phyloP scores from a whole-genome alignment of 768 basidiomycete genomes.

The Mycena floridula region DNA sequence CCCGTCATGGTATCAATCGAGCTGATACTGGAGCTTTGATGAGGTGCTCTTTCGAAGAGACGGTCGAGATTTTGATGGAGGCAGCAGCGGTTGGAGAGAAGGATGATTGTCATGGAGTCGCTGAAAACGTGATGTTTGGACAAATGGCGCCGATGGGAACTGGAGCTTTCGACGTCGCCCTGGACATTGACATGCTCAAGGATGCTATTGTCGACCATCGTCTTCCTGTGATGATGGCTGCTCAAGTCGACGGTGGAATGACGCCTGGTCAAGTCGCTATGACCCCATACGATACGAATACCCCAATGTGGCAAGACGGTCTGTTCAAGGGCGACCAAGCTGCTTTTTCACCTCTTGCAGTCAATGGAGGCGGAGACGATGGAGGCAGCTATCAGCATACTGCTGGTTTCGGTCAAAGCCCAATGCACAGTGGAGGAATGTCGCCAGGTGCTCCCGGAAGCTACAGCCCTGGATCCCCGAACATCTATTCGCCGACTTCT shows the following conservation, averaged over 20 bases:
- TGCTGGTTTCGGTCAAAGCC: conserved; percentile 81
- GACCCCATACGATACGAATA: conserved; percentile 95
- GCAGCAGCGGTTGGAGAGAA: conserved; percentile 97
- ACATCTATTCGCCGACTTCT: conserved; percentile 83
- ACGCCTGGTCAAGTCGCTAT: conserved; percentile 88
- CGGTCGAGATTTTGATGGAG: conserved; percentile 98
- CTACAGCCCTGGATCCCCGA: conserved; percentile 91
- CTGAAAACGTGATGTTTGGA: conserved; percentile 99
- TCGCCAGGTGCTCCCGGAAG: conserved; percentile 73
- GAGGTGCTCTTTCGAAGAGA: conserved; percentile 99
- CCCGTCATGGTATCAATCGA: conserved; percentile 98
- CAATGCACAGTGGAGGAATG: conserved; percentile 78
- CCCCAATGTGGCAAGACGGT: conserved; percentile 76
- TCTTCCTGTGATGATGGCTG: conserved; percentile 75
- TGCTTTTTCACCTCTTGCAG: conserved; percentile 92
- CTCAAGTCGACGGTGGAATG: conserved; percentile 82
- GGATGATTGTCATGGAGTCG: conserved; percentile 96
- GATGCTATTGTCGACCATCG: conserved; percentile 97
- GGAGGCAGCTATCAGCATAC: conserved; percentile 63
- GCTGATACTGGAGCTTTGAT: conserved; percentile 98
- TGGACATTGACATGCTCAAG: conserved; percentile 98
- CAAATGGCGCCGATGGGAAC: conserved; percentile 99
- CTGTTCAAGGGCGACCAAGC: conserved; percentile 80
- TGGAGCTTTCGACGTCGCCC: conserved; percentile 89
- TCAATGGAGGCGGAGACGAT: conserved; percentile 77